Evolutionary conservation across 257 asterid species (phyloP), one percentile per base, ranked within the genome.

Genomic region (Solanum clarkiae): DNA sequence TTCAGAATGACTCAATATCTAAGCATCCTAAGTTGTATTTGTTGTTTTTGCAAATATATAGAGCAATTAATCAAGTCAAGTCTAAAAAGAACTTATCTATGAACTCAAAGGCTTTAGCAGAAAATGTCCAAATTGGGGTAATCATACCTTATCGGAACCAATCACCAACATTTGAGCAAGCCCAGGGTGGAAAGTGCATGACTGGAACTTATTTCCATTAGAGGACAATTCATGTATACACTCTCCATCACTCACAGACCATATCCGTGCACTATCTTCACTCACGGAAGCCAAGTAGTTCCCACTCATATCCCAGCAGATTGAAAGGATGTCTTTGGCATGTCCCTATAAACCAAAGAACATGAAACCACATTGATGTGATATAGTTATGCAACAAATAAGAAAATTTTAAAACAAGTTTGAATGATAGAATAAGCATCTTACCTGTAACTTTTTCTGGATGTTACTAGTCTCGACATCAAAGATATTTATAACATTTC

Each of bases 121-220:
- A 68, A 68, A 68, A 66, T 68, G 47, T 68, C 47, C 6, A 68
- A 32, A 68, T 68, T 68, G n/a, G 32, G 47, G 20, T 32, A 68
- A 68, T 47, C 22, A 32, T 65, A 66, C 45, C 74, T 29, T 13
- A 66, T 26, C 44, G 20, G 91, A 90, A 70, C 93, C 93, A 32
- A 90, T 74, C 55, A 81, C 89, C 81, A 87, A 87, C 26, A 88
- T 87, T 60, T 84, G 91, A 15, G 87, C 40, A 47, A 86, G 62
- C n/a, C 57, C 90, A 5, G 92, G 92, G 80, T 86, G 92, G 89
- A 89, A 91, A 14, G 89, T 87, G 91, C 93, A 87, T 0, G 91
- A 91, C 4, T 84, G 82, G 62, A 91, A 93, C 69, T 84, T 88
- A 81, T 86, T 85, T 0, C 85, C 91, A 81, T 42, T 13, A 40